Percentiles rank a stretch among this genome's conserved stretches.
Evolutionary conservation across 129 eudicot species (phyloP).

Genomic region (Sambucus nigra): DNA sequence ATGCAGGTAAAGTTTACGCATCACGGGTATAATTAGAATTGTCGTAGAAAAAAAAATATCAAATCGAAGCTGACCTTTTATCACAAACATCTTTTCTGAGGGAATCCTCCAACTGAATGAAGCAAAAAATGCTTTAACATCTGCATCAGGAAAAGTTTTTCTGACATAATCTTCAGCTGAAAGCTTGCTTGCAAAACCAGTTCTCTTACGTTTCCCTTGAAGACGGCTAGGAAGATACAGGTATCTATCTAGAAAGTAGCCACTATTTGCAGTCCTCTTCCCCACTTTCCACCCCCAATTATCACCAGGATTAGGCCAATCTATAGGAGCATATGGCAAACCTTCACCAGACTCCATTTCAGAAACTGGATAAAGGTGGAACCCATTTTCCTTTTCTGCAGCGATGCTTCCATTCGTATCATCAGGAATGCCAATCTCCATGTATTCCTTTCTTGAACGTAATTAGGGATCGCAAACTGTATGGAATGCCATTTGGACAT

Average conservation of each 20-base stretch:
- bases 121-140: constrained; percentile 58
- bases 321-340: constrained; percentile 74
- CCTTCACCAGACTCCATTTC: constrained; percentile 46
- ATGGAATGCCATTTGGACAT: background rate
- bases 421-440: constrained; percentile 55
- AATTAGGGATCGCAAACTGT: background rate
- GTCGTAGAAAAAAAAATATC: background rate
- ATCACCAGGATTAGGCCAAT: constrained; percentile 80
- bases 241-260: constrained; percentile 58
- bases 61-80: constrained; percentile 34
- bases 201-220: constrained; percentile 16
- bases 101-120: constrained; percentile 88
- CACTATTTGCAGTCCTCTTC: constrained; percentile 34
- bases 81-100: constrained; percentile 12
- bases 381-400: constrained; percentile 27
- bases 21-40: background rate
- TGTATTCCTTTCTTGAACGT: constrained; percentile 13
- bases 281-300: constrained; percentile 90
- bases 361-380: constrained; percentile 36
- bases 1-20: background rate
- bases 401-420: constrained; percentile 30
- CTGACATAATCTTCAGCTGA: constrained; percentile 42
- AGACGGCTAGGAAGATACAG: constrained; percentile 47
- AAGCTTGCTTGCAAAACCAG: constrained; percentile 51
- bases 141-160: constrained; percentile 41